Conservation (phyloP, 2,329 filamentous ascomycete genomes). For the Hymenoscyphus scutula region DNA sequence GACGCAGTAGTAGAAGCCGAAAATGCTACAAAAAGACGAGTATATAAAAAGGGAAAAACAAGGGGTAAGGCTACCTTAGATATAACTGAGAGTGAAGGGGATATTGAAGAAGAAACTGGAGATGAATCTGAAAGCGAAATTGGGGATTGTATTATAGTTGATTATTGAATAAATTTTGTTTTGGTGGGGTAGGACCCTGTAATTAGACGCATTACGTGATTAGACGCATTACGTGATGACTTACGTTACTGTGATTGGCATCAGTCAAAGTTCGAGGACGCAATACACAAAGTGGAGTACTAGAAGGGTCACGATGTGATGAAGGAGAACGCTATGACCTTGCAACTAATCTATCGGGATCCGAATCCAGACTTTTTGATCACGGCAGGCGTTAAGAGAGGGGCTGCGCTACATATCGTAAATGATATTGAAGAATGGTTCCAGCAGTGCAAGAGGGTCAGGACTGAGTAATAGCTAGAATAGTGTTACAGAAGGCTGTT, state of each 20-base stretch:
- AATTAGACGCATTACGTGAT: no score
- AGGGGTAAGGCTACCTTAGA: constrained; percentile 7
- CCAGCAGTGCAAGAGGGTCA: constrained; percentile 17
- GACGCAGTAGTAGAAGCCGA: constrained; percentile 10
- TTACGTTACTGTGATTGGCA: constrained; percentile 27
- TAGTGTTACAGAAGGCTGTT: constrained; percentile 7
- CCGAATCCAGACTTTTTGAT: constrained; percentile 36
- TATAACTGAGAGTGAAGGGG: constrained; percentile 7
- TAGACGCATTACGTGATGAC: no score
- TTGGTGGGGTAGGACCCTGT: no score
- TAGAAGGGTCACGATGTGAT: constrained; percentile 31
- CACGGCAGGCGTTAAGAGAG: constrained; percentile 33
- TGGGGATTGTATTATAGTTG: no score
- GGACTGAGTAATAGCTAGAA: constrained; percentile 17
- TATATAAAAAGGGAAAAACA: constrained; percentile 7
- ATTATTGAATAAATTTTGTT: no score
- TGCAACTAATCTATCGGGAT: constrained; percentile 35
- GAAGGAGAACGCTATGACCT: constrained; percentile 27
- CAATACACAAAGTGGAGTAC: constrained; percentile 28
- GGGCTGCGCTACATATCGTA: constrained; percentile 34
- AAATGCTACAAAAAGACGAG: constrained; percentile 14
- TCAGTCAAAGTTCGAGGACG: constrained; percentile 26
- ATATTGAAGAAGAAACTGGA: constrained; percentile 5
- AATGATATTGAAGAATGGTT: constrained; percentile 33
- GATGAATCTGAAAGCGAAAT: no score